Evolutionary conservation across 306 rosid species (phyloP), one percentile per base, ranked within the genome.

Genomic region (Cicer chorassanicum): DNA sequence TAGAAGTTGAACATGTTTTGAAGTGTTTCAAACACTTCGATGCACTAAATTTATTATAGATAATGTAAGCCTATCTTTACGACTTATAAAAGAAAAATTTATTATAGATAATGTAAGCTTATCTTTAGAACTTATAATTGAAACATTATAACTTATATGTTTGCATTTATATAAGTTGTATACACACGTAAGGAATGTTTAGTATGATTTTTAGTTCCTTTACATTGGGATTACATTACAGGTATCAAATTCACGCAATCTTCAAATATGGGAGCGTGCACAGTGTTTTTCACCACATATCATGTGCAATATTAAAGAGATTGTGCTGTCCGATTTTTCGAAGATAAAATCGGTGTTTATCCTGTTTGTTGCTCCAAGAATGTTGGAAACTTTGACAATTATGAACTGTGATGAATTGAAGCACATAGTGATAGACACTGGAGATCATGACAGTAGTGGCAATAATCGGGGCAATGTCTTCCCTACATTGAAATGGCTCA

Each of bases 331-430:
- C 4, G 0, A 42, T 2, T 2, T 57, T n/a, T 4, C 4, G 7
- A 21, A 24, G 36, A 65, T 65, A 65, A 24, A 19, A 24, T 75
- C 73, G 5, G 1, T 65, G 7, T 65, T 75, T 6, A 55, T 34
- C 13, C 4, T 65, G n/a, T 21, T 66, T 11, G 2, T 65, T 65
- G 73, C 73, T 42, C 49, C 38, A 21, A n/a, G 8, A 24, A 51
- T 75, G 38, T 18, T 76, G 74, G 68, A 76, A 44, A 1, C 1
- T 9, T 16, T 76, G 59, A 29, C 0, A 1, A 43, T 55, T 9
- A 0, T 0, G 0, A 0, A 44, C 0, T 56, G 68, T 53, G 18
- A 16, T 45, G 51, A 56, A 29, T 7, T 67, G 42, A 55, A 56
- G 61, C 45, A 60, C 49, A 36, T 68, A 29, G 54, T 66, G 19